Conservation (phyloP, 805 yeast species). For the Metschnikowia amazonensis region DNA sequence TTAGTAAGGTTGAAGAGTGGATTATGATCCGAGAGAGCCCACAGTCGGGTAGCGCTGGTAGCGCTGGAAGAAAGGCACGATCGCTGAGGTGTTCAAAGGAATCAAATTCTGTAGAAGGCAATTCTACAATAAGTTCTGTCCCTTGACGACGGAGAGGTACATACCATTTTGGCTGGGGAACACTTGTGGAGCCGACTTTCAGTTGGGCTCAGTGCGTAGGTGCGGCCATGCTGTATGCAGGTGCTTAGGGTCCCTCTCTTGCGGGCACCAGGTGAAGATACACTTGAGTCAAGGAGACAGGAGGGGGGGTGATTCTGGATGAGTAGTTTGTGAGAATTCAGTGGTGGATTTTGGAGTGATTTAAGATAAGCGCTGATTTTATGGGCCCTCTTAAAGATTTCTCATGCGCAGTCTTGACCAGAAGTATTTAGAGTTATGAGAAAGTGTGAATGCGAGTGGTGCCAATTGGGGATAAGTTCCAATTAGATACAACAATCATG, state of each 20-base stretch:
- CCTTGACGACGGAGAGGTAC: too few relatives aligned
- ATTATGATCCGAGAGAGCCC: too few relatives aligned
- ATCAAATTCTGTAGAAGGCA: too few relatives aligned
- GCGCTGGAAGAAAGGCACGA: too few relatives aligned
- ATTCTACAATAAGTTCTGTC: too few relatives aligned
- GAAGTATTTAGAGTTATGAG: background rate
- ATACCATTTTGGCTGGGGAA: conserved; percentile 4
- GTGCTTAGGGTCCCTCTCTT: background rate
- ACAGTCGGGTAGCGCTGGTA: too few relatives aligned
- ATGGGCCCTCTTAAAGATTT: background rate
- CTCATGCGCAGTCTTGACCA: too few relatives aligned
- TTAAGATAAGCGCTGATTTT: background rate
- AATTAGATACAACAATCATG: too few relatives aligned
- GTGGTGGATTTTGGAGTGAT: background rate
- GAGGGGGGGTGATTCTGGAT: background rate
- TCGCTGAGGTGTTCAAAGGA: too few relatives aligned
- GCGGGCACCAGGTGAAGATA: background rate
- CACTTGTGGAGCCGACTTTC: background rate
- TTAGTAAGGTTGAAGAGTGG: conserved; percentile 11
- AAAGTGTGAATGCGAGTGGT: too few relatives aligned
- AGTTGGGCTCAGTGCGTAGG: conserved; percentile 1
- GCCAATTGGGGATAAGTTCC: too few relatives aligned
- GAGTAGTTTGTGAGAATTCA: background rate
- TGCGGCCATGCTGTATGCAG: conserved; percentile 3
- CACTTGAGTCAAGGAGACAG: background rate